phyloP scores from a whole-genome alignment of 495 filamentous ascomycete genomes.

The Aspergillus sclerotioniger region DNA sequence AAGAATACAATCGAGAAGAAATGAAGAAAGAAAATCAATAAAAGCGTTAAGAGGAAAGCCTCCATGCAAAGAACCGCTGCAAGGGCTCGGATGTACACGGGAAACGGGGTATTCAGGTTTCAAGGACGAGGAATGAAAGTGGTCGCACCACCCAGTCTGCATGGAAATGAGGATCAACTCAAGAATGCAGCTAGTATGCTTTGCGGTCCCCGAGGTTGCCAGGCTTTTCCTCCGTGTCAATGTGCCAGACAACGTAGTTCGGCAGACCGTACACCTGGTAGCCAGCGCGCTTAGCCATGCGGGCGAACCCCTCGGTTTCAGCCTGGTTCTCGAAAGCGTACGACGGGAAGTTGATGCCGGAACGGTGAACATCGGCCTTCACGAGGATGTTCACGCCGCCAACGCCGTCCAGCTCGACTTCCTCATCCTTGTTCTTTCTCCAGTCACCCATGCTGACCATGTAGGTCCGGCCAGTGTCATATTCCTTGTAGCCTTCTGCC shows the following conservation, averaged over 20 bases:
- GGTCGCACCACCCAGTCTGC: slow-evolving; percentile 21
- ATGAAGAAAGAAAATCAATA: slow-evolving; percentile 11
- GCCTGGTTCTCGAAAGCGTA: slow-evolving; percentile 99
- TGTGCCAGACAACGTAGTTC: slow-evolving; percentile 98
- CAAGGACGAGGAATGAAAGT: slow-evolving; percentile 14
- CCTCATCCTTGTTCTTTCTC: slow-evolving; percentile 84
- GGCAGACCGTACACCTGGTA: slow-evolving; percentile 90
- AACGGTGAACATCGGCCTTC: slow-evolving; percentile 95
- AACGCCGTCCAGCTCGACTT: slow-evolving; percentile 90
- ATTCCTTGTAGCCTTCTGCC: slow-evolving; percentile 94
- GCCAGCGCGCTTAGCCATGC: slow-evolving; percentile 96
- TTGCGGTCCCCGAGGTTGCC: slow-evolving; percentile 62
- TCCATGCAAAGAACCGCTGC: slow-evolving; percentile 13
- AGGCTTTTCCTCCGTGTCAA: slow-evolving; percentile 96
- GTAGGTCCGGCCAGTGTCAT: slow-evolving; percentile 81
- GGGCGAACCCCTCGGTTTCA: slow-evolving; percentile 97
- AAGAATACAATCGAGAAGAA: slow-evolving; percentile 9
- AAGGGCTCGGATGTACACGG: slow-evolving; percentile 18
- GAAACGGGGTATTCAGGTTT: slow-evolving; percentile 19
- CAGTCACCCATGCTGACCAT: slow-evolving; percentile 88
- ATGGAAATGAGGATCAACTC: slow-evolving; percentile 3
- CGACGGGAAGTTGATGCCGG: slow-evolving; percentile 95
- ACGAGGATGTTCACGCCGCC: slow-evolving; percentile 97
- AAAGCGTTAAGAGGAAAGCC: slow-evolving; percentile 12
- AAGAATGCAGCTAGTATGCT: slow-evolving; percentile 33